phyloP scores from a whole-genome alignment of 2,329 filamentous ascomycete species.

The Neofusicoccum umdonicola region DNA sequence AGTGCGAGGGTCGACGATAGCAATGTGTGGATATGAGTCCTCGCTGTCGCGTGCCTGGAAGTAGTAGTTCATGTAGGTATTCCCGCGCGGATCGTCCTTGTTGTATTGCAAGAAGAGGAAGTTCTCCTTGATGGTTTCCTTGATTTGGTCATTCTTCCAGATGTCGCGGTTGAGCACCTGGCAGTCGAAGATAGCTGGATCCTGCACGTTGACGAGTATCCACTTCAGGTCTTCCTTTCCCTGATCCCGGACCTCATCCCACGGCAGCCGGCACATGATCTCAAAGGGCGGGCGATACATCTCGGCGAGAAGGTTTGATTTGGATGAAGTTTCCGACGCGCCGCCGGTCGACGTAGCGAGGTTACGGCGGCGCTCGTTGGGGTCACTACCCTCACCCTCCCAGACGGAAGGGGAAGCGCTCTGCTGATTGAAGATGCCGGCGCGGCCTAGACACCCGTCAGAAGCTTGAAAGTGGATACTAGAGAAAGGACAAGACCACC shows the following conservation, averaged over 20 bases:
- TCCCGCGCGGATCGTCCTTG: slow-evolving; percentile 75
- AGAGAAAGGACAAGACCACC: neutral
- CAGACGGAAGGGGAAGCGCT: slow-evolving; percentile 55
- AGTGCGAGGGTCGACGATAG: slow-evolving; percentile 91
- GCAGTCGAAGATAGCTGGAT: slow-evolving; percentile 89
- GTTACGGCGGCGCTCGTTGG: slow-evolving; percentile 49
- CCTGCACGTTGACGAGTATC: slow-evolving; percentile 94
- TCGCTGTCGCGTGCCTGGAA: slow-evolving; percentile 74
- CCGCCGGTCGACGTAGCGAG: slow-evolving; percentile 63
- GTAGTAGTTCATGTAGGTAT: slow-evolving; percentile 87
- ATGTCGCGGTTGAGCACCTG: slow-evolving; percentile 91
- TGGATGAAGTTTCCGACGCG: slow-evolving; percentile 63
- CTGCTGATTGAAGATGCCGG: slow-evolving; percentile 70
- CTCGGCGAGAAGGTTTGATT: slow-evolving; percentile 79
- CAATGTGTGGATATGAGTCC: slow-evolving; percentile 94
- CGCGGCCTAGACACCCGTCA: slow-evolving; percentile 31
- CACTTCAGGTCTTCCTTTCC: slow-evolving; percentile 90
- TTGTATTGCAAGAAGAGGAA: slow-evolving; percentile 95
- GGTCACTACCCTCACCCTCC: slow-evolving; percentile 51
- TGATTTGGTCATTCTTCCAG: slow-evolving; percentile 83
- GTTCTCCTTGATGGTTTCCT: slow-evolving; percentile 80
- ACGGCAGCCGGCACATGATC: slow-evolving; percentile 75
- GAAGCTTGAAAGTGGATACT: neutral
- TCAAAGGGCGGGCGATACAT: slow-evolving; percentile 92
- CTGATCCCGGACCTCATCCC: slow-evolving; percentile 78